Base-by-base conservation (phyloP, 2,329 filamentous ascomycete species). In the Aspergillus ruber region DNA sequence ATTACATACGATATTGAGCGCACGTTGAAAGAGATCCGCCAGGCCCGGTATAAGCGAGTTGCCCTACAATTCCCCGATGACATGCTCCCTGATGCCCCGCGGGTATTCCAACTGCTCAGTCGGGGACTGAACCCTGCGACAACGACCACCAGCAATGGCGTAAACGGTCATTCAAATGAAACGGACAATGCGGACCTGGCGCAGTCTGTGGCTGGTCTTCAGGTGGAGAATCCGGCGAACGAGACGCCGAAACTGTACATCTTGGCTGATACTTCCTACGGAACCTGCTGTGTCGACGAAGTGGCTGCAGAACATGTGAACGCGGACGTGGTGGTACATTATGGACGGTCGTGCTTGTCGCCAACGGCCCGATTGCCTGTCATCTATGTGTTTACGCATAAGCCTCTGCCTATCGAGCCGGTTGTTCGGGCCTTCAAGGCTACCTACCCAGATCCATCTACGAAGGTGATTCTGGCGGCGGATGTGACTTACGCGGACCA, bases 261-360 rank as follows among this genome's bases (percentile, higher is more conserved):
- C 50, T 75, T 98, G 15, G 93, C 86, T 27, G 93, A 98, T 67
- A 97, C 93, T 2, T 96, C 91, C 2, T 98, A 97, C 69, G 94
- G 93, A 50, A 85, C 91, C 0, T 98, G 93, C 71, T 98, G 93
- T 62, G 90, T 97, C 15, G 93, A 98, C 62, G 93, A 98, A 71
- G 85, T 97, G 36, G 93, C 93, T 0, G 93, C 93, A 2, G 90
- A 98, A 66, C 93, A 98, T 65, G 86, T 89, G 13, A 80, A 89
- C 59, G 90, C 93, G 6, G 86, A 97, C 52, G 88, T 90, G 0
- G 87, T 97, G 1, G 85, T 98, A 12, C 93, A 98, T 66, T 98
- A 97, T 59, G 93, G 93, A 3, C 79, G 93, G 45, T 86, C 91
- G 0, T 98, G 93, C 63, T 76, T 98, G 20, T 96, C 90, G 6